phyloP scores from a whole-genome alignment of 2,329 filamentous ascomycete species.

The Arthrocladium fulminans region DNA sequence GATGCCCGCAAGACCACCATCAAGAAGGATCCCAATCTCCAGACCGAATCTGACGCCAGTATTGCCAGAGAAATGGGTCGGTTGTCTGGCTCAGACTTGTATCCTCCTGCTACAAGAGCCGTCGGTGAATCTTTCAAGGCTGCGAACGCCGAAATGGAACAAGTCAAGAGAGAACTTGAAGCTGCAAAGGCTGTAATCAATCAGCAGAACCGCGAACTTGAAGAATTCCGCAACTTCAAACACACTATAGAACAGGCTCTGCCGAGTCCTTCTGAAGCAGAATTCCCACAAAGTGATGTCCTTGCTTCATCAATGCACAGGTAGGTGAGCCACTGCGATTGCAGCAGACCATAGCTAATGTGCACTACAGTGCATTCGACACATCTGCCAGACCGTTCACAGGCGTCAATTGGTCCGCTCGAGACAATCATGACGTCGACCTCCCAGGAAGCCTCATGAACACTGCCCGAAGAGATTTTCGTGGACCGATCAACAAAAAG shows the following conservation, averaged over 20 bases:
- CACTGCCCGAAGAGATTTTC: slow-evolving; percentile 3
- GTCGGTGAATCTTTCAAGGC: slow-evolving; percentile 22
- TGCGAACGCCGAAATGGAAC: slow-evolving; percentile 43
- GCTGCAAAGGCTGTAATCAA: slow-evolving; percentile 50
- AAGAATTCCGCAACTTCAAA: slow-evolving; percentile 51
- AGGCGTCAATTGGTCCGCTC: slow-evolving; percentile 33
- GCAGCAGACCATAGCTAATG: slow-evolving; percentile 11
- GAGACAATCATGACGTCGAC: slow-evolving; percentile 38
- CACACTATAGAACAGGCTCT: slow-evolving; percentile 53
- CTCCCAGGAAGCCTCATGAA: slow-evolving; percentile 9
- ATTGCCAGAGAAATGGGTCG: slow-evolving; percentile 18
- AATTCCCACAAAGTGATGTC: slow-evolving; percentile 28
- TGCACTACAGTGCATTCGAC: slow-evolving; percentile 46
- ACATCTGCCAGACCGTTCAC: slow-evolving; percentile 38
- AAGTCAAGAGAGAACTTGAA: slow-evolving; percentile 49
- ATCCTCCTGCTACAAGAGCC: slow-evolving; percentile 34
- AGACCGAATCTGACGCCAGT: slow-evolving; percentile 16
- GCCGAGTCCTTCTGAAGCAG: slow-evolving; percentile 45
- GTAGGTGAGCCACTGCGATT: neutral
- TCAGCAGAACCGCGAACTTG: slow-evolving; percentile 53
- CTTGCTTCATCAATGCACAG: slow-evolving; percentile 2
- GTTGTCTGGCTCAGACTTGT: slow-evolving; percentile 30
- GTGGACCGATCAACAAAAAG: neutral
- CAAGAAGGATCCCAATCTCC: slow-evolving; percentile 49
- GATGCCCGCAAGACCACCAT: slow-evolving; percentile 35